Evolutionary conservation across 2,329 filamentous ascomycete species (phyloP).

Genomic region (Lachnum nothofagi): DNA sequence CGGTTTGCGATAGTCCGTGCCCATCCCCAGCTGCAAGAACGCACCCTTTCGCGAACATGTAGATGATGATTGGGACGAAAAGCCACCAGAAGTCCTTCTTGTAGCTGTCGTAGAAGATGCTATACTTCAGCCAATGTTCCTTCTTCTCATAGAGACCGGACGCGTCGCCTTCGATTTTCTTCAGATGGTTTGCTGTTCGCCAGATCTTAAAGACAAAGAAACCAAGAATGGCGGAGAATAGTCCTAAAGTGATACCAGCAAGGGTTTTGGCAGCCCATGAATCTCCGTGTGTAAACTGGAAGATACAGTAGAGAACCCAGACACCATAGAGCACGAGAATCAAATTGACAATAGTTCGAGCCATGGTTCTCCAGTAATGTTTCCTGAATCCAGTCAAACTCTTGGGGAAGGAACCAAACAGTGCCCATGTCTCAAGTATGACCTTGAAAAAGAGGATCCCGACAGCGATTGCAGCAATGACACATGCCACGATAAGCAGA

Average conservation of each 20-base stretch:
- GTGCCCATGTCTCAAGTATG: constrained; percentile 81
- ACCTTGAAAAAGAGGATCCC: constrained; percentile 87
- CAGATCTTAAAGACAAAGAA: constrained; percentile 86
- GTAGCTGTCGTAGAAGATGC: constrained; percentile 94
- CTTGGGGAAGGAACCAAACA: constrained; percentile 83
- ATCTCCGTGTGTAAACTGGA: constrained; percentile 88
- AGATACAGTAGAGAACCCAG: constrained; percentile 94
- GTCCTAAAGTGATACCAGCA: constrained; percentile 70
- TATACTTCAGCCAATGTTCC: constrained; percentile 89
- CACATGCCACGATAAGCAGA: constrained; percentile 79
- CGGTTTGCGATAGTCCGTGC: constrained; percentile 75
- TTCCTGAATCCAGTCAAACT: constrained; percentile 79
- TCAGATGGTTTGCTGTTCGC: constrained; percentile 67
- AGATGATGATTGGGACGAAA: constrained; percentile 82
- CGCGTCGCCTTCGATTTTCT: constrained; percentile 68
- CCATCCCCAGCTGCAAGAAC: constrained; percentile 81
- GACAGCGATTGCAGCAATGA: constrained; percentile 77
- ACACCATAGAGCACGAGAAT: constrained; percentile 89
- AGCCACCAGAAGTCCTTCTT: constrained; percentile 96
- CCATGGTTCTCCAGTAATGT: constrained; percentile 92
- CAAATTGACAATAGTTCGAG: constrained; percentile 80
- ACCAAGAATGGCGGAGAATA: constrained; percentile 75
- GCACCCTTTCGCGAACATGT: constrained; percentile 84
- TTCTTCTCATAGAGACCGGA: constrained; percentile 79
- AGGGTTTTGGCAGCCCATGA: constrained; percentile 87